Base-by-base conservation (phyloP, 805 yeast genomes). In the Ogataea ganodermae region DNA sequence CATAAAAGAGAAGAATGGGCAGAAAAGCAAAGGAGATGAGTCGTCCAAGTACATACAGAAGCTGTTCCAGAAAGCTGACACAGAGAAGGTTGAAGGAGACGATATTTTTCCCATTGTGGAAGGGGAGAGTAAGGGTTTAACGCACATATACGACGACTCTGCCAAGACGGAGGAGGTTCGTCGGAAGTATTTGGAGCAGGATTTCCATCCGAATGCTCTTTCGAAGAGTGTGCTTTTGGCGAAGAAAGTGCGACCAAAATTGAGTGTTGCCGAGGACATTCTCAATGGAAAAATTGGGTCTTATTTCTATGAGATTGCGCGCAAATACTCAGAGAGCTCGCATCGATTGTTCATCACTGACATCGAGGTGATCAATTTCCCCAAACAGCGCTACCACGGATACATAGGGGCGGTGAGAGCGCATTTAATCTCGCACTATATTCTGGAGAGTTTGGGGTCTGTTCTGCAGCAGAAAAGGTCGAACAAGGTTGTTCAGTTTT, bases 361-460 rank as follows among this genome's bases (percentile, higher is more conserved):
- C 22, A 60, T 65, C 20, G 84, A 79, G 44, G 67, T 80, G 21
- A 67, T 75, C 52, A 68, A 67, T 13, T 56, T 81, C 8, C 72
- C 78, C 16, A 73, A 81, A 65, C 53, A 63, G 13, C 57, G 62
- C 27, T 81, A 76, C 56, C 81, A 80, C 22, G 91, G 92, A 0
- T 85, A 74, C 57, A 75, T 75, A 51, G 92, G 91, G 0, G 61
- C 77, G 27, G 72, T 71, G 51, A 68, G 91, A 45, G 86, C 84
- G 52, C 66, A 74, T 46, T 60, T 69, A 13, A 71, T 84, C 1
- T 75, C 84, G 1, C 59, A 67, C 23, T 53, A 69, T 33, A 74
- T 85, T 13, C 48, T 65, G n/a, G 58, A 61, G 1, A 50, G 57
- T 10, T 73, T 64, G 44, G 59, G 61, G 20, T 44, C 55, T 1